These are phyloP conservation scores for Sphaerostilbella broomeana DNA, from an alignment of 2,329 filamentous ascomycete species.

Conservation along the genomic window DNA sequence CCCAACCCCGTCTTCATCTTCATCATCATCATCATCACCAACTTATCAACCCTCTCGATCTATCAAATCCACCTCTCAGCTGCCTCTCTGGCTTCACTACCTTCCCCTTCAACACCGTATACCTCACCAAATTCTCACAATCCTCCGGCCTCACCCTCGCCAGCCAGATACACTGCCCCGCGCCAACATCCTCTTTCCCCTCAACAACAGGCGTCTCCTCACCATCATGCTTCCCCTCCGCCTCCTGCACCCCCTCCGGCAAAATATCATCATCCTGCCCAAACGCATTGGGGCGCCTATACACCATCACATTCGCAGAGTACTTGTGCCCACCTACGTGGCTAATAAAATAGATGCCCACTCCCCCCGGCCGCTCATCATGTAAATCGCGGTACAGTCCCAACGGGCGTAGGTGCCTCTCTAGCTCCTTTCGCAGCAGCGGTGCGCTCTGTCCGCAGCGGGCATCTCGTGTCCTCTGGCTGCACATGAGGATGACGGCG, in stretches of 20 bases:
- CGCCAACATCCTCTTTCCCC: constrained; percentile 42
- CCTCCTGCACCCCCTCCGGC: constrained; percentile 17
- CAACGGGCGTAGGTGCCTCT: constrained; percentile 77
- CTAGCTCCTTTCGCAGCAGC: constrained; percentile 78
- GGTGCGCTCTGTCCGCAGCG: constrained; percentile 93
- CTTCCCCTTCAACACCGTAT: constrained; percentile 87
- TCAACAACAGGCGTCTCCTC: not conserved
- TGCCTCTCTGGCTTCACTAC: constrained; percentile 84
- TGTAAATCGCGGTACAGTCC: constrained; percentile 81
- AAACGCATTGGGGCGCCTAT: constrained; percentile 59
- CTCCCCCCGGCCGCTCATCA: constrained; percentile 83
- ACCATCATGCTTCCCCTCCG: constrained; percentile 23
- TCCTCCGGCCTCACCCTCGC: constrained; percentile 80
- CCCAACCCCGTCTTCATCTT: not conserved
- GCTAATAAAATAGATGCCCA: constrained; percentile 92
- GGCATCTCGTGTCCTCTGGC: constrained; percentile 87
- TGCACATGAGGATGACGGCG: constrained; percentile 87
- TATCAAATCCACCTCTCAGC: constrained; percentile 84
- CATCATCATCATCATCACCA: constrained; percentile 53
- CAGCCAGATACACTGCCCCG: constrained; percentile 88
- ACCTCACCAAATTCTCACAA: constrained; percentile 85
- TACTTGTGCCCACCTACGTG: constrained; percentile 98
- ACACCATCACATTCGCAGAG: constrained; percentile 88
- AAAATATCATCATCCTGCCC: constrained; percentile 40
- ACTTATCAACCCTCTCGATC: constrained; percentile 71